Percentiles rank a stretch among this genome's conserved stretches.
Conservation (phyloP, 1,284 basidiomycete species). For the Puccinia novopanici region DNA sequence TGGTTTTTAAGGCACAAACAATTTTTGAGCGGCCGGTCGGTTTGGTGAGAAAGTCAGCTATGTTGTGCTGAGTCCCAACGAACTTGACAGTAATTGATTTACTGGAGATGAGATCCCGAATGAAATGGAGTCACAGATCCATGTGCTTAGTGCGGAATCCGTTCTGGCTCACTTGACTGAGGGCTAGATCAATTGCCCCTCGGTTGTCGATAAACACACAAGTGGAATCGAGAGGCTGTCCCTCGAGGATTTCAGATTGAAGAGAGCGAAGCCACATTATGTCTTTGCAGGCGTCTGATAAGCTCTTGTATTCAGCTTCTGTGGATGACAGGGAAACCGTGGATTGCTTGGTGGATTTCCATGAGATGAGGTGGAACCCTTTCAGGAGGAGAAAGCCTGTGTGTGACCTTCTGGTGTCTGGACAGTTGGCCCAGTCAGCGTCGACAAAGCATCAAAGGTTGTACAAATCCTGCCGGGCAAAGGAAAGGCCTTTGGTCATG, state of each 20-base stretch:
- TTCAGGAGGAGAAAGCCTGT: neutral
- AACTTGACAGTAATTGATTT: conserved; percentile 58
- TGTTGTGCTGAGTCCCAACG: conserved; percentile 58
- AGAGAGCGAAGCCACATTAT: conserved; percentile 59
- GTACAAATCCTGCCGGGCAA: too few relatives aligned
- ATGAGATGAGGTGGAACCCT: conserved; percentile 53
- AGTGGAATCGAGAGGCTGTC: conserved; percentile 52
- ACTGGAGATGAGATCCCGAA: conserved; percentile 60
- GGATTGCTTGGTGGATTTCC: conserved; percentile 61
- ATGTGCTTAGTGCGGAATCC: too few relatives aligned
- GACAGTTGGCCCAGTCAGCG: conserved; percentile 20
- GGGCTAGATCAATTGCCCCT: conserved; percentile 59
- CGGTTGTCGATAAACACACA: conserved; percentile 60
- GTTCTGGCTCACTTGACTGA: conserved; percentile 58
- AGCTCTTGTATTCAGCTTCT: conserved; percentile 62
- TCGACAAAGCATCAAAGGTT: neutral
- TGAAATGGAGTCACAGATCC: conserved; percentile 60
- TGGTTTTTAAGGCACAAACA: neutral
- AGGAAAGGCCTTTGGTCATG: neutral
- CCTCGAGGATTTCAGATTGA: conserved; percentile 54
- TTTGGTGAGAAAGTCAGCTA: conserved; percentile 61
- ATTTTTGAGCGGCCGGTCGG: neutral
- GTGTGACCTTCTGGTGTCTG: neutral
- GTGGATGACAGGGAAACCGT: conserved; percentile 60
- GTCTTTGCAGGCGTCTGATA: conserved; percentile 63